Base-by-base conservation (phyloP, 2,329 filamentous ascomycete species). In the Tricladium varicosporioides region DNA sequence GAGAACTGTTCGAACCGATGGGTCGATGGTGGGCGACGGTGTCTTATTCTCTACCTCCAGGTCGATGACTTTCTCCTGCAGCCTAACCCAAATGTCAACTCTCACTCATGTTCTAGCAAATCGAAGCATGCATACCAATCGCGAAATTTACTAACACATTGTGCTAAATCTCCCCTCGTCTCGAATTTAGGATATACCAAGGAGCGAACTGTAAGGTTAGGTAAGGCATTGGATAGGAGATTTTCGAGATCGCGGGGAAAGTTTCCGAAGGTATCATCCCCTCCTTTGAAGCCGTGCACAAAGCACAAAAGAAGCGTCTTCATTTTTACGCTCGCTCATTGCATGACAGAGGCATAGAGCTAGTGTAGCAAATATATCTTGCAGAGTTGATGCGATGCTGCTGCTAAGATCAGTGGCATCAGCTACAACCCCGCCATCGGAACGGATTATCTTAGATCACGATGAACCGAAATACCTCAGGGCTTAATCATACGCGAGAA, bases 1-100 rank as follows among this genome's bases (percentile, higher is more conserved):
- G 14, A 97, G 81, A 48, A 96, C 81, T 27, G 89, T 88, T 67
- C 86, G 87, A 16, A 96, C 91, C 0, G 88, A 91, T 5, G 92
- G 91, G 60, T 95, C 91, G 61, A 96, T 81, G 0, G 90, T 96
- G 0, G 92, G 92, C 5, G 88, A 92, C 1, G 89, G 83, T 0
- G 91, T 93, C 47, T 81, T 80, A 64, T 89, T 88, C 27, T 82
- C 85, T 56, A 97, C 92, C 74, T 99, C 93, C 67, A 97, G 79
- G 72, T 97, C 94, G 66, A 97, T 97, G 66, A 97, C 90, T 67
- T 90, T 90, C 70, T 97, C 88, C 63, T 92, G 85, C 14, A 97
- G 83, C 91, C 88, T 91, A 51, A 51, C 5, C 33, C 33, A 55
- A 57, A 19, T 22, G 14, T 5, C 14, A 27, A 16, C n/a, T 19